These are phyloP conservation scores for Xylaria sp. DNA, from an alignment of 495 filamentous ascomycete genomes.

Conservation along the genomic window DNA sequence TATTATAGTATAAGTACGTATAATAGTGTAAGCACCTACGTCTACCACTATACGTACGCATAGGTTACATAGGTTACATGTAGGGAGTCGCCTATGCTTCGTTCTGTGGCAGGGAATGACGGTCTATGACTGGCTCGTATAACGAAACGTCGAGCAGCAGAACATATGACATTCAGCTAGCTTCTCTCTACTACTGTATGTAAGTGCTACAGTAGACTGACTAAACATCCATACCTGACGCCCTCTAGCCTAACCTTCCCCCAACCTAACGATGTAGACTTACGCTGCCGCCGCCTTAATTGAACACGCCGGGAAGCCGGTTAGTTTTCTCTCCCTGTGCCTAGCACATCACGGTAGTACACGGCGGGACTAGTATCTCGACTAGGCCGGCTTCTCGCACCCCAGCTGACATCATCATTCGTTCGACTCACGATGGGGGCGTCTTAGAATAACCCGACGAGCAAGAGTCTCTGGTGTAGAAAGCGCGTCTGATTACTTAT, in stretches of 20 bases:
- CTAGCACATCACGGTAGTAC: conserved; percentile 27
- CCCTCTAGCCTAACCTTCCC: conserved; percentile 5
- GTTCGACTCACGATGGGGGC: conserved; percentile 30
- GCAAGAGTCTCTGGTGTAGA: conserved; percentile 6
- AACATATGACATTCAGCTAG: conserved; percentile 12
- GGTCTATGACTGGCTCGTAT: conserved; percentile 16
- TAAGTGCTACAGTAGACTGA: too few species aligned
- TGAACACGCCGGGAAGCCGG: conserved; percentile 10
- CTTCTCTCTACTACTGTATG: conserved; percentile 3
- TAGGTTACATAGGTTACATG: too few species aligned
- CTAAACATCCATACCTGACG: conserved; percentile 15
- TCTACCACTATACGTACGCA: too few species aligned
- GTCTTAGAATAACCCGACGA: conserved; percentile 22
- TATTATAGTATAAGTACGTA: too few species aligned
- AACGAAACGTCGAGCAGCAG: conserved; percentile 5
- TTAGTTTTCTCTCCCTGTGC: conserved; percentile 14
- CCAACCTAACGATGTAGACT: conserved; percentile 8
- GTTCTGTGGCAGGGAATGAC: background rate
- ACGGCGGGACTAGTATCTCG: conserved; percentile 22
- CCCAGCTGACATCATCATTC: conserved; percentile 30
- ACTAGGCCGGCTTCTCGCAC: conserved; percentile 12
- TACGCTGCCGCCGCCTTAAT: conserved; percentile 19
- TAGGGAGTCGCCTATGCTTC: background rate
- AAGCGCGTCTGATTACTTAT: background rate
- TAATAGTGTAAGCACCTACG: too few species aligned